Evolutionary conservation across 108 stramenopile species (phyloP).

Genomic region (Seminavis robusta): DNA sequence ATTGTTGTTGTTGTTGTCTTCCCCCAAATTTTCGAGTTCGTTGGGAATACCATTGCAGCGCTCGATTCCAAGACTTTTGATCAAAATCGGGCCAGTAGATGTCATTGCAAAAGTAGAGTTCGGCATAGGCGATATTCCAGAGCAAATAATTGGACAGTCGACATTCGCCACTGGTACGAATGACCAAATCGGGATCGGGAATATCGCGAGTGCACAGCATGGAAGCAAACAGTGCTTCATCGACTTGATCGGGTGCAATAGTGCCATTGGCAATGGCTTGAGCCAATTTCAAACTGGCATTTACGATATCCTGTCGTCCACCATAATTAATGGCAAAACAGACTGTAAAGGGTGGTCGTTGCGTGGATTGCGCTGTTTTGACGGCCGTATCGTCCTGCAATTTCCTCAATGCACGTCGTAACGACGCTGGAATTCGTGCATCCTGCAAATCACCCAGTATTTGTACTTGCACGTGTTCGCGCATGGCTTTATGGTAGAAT

Average conservation of each 20-base stretch:
- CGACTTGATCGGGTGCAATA: slow-evolving; percentile 24
- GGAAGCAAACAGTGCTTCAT: slow-evolving; percentile 41
- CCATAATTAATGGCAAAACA: slow-evolving; percentile 91
- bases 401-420: slow-evolving; percentile 32
- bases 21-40: slow-evolving; percentile 70
- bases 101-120: slow-evolving; percentile 65
- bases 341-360: too few species aligned
- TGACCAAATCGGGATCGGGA: slow-evolving; percentile 76
- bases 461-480: slow-evolving; percentile 48
- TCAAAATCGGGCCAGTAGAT: slow-evolving; percentile 85
- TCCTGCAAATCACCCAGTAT: slow-evolving; percentile 73
- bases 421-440: slow-evolving; percentile 50
- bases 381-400: slow-evolving; percentile 33
- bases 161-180: slow-evolving; percentile 85
- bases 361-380: too few species aligned
- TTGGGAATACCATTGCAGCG: slow-evolving; percentile 55
- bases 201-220: slow-evolving; percentile 42
- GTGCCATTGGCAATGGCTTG: slow-evolving; percentile 17
- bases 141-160: slow-evolving; percentile 88
- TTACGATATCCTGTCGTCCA: slow-evolving; percentile 80
- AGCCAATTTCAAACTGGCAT: slow-evolving; percentile 54
- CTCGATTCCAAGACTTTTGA: slow-evolving; percentile 19
- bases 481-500: slow-evolving; percentile 34
- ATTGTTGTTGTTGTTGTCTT: too few species aligned
- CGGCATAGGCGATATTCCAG: slow-evolving; percentile 83